Percentiles rank a stretch among this genome's conserved stretches.
Evolutionary conservation across 352 stramenopile species (phyloP).

Genomic region (Blastocystis sp.): DNA sequence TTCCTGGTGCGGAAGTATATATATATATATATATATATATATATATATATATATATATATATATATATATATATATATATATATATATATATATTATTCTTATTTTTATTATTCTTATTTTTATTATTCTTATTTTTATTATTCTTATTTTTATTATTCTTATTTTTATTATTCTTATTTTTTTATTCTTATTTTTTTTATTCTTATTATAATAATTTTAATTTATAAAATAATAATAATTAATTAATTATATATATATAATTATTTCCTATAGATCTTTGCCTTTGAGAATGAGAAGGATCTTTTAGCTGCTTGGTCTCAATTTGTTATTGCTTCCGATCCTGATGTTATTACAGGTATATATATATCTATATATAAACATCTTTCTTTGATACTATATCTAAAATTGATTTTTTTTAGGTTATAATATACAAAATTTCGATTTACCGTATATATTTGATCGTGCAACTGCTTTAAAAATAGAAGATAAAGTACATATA

Average conservation of each 20-base stretch:
- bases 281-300: conserved; percentile 79
- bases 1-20: conserved; percentile 72
- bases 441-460: conserved; percentile 96
- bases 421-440: conserved; percentile 99
- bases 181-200: too few species aligned
- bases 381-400: too few species aligned
- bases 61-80: not conserved
- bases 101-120: too few species aligned
- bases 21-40: too few species aligned
- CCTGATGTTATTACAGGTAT: conserved; percentile 95
- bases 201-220: not conserved
- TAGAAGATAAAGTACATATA: conserved; percentile 51
- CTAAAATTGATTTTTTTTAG: too few species aligned
- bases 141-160: not conserved
- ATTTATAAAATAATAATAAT: not conserved
- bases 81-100: too few species aligned
- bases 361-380: too few species aligned
- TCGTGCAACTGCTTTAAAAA: conserved; percentile 71
- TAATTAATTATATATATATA: not conserved
- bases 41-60: too few species aligned
- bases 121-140: not conserved
- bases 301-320: conserved; percentile 85
- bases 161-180: not conserved
- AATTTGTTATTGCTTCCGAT: conserved; percentile 77
- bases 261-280: conserved; percentile 53